A percentile compares a stretch with the other conserved stretches of the same genome.
Evolutionary conservation across 495 filamentous ascomycete genomes (phyloP).

Genomic region (Aspergillus nanangensis): DNA sequence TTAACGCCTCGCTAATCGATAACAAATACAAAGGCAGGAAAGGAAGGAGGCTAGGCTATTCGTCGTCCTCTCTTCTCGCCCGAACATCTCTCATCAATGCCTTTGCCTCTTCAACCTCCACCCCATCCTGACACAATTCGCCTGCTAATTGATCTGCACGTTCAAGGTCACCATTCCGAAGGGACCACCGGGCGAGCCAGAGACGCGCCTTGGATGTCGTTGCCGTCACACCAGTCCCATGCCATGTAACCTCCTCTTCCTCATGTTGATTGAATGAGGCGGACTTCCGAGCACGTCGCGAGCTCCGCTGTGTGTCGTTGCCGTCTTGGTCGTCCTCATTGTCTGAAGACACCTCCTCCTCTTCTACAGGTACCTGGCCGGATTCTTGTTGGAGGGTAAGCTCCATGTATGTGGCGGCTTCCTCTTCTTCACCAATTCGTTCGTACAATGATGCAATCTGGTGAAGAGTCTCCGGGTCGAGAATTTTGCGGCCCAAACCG

Average conservation of each 20-base stretch:
- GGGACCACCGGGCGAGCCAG: slow-evolving; percentile 86
- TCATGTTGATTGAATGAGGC: slow-evolving; percentile 9
- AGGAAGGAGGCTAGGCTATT: not conserved
- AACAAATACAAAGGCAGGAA: not conserved
- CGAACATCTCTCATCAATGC: slow-evolving; percentile 86
- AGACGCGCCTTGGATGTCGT: slow-evolving; percentile 88
- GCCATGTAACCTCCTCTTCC: slow-evolving; percentile 38
- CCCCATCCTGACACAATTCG: slow-evolving; percentile 92
- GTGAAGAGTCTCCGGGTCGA: slow-evolving; percentile 86
- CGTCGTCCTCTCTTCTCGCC: slow-evolving; percentile 62
- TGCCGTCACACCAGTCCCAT: slow-evolving; percentile 72
- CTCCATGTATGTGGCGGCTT: slow-evolving; percentile 92
- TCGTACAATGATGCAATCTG: slow-evolving; percentile 91
- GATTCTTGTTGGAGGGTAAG: slow-evolving; percentile 83
- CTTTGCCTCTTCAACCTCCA: slow-evolving; percentile 97
- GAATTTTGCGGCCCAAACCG: slow-evolving; percentile 43
- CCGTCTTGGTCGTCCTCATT: slow-evolving; percentile 26
- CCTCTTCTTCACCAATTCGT: slow-evolving; percentile 63
- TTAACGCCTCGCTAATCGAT: not conserved
- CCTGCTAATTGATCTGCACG: slow-evolving; percentile 77
- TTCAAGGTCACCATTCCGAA: slow-evolving; percentile 65
- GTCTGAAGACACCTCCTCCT: slow-evolving; percentile 26
- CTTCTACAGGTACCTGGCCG: slow-evolving; percentile 42
- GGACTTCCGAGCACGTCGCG: slow-evolving; percentile 11
- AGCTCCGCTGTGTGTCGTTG: slow-evolving; percentile 25